Percentiles rank a stretch among this genome's conserved stretches.
These are phyloP conservation scores for Fragaria nilgerrensis DNA, from an alignment of 306 rosid species.

Conservation along the genomic window DNA sequence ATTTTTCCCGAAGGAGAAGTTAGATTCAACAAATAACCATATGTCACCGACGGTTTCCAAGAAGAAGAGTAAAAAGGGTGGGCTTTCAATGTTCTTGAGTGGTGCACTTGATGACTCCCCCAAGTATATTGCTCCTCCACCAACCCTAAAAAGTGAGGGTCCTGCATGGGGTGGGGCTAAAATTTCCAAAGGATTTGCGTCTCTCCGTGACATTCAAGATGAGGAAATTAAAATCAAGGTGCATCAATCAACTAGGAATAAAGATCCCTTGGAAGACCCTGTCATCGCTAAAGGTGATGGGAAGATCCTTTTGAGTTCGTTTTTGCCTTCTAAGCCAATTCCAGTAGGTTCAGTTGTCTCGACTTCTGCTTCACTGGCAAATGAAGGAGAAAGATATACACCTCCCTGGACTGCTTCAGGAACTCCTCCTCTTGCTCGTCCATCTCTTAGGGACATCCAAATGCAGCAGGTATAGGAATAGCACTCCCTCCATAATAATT, in stretches of 20 bases:
- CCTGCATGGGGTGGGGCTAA: constrained; percentile 98
- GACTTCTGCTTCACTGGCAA: constrained; percentile 33
- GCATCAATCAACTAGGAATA: constrained; percentile 28
- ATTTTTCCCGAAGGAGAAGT: constrained; percentile 36
- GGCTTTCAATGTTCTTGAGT: constrained; percentile 95
- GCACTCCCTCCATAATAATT: neutral
- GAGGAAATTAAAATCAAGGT: constrained; percentile 61
- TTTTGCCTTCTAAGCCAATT: constrained; percentile 82
- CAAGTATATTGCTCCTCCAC: constrained; percentile 50
- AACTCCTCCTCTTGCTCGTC: constrained; percentile 80
- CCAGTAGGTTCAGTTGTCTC: constrained; percentile 60
- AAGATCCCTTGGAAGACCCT: constrained; percentile 53
- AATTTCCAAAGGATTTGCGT: constrained; percentile 53
- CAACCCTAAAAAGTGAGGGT: constrained; percentile 58
- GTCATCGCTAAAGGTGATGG: constrained; percentile 45
- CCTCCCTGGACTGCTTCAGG: constrained; percentile 91
- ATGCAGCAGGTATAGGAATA: constrained; percentile 71
- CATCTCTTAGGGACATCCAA: constrained; percentile 87
- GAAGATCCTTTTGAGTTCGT: constrained; percentile 61
- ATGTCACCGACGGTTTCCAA: constrained; percentile 44
- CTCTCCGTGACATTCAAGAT: constrained; percentile 84
- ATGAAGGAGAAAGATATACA: constrained; percentile 72
- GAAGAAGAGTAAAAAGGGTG: constrained; percentile 89
- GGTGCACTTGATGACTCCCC: constrained; percentile 82
- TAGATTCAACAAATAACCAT: constrained; percentile 38